Conservation (phyloP, 2,329 filamentous ascomycete genomes). For the Fusarium agapanthi region DNA sequence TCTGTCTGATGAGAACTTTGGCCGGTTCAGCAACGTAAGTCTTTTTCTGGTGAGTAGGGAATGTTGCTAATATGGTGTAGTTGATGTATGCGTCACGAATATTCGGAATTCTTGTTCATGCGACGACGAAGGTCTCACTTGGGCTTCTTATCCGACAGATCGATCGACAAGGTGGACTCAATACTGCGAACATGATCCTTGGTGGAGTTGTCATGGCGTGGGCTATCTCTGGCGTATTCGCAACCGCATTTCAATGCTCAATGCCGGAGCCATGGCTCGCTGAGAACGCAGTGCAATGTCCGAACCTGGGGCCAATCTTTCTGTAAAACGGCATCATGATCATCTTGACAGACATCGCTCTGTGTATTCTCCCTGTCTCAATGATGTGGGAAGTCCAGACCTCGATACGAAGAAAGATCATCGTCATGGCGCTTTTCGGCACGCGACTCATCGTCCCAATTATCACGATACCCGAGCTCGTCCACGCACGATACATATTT, state of each 20-base stretch:
- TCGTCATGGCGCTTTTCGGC: conserved; percentile 34
- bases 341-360: conserved; percentile 22
- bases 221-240: conserved; percentile 21
- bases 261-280: conserved; percentile 31
- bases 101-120: conserved; percentile 27
- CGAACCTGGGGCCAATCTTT: conserved; percentile 15
- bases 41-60: accelerated
- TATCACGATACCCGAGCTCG: conserved; percentile 29
- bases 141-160: conserved; percentile 39
- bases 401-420: conserved; percentile 19
- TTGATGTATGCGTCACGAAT: conserved; percentile 34
- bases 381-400: conserved; percentile 42
- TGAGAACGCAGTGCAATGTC: conserved; percentile 8
- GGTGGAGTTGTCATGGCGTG: conserved; percentile 14
- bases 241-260: conserved; percentile 27
- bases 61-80: conserved; percentile 7
- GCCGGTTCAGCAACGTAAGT: conserved; percentile 28
- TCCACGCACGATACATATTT: conserved; percentile 25
- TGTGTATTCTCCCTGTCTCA: conserved; percentile 29
- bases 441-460: conserved; percentile 35
- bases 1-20: conserved; percentile 3
- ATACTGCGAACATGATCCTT: conserved; percentile 25
- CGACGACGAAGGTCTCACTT: conserved; percentile 32
- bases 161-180: conserved; percentile 14
- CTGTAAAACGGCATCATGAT: conserved; percentile 32